phyloP scores from a whole-genome alignment of 2,329 filamentous ascomycete species.

The Fusarium napiforme region DNA sequence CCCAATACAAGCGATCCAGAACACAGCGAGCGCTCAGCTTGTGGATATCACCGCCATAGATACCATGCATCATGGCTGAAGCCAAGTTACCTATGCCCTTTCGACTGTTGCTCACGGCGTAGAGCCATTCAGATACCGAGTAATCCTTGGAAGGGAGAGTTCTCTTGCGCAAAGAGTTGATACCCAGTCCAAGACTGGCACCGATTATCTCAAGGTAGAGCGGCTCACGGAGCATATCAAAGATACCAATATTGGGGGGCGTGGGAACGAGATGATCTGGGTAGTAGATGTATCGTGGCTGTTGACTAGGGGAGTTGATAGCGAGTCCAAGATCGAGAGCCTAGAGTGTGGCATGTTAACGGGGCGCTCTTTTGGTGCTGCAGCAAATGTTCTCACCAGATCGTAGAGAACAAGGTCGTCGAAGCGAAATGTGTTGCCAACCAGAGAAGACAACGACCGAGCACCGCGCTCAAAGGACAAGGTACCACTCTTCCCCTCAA shows the following conservation, averaged over 20 bases:
- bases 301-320: slow-evolving; percentile 62
- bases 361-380: background rate
- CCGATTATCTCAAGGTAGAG: slow-evolving; percentile 49
- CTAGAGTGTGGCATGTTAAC: slow-evolving; percentile 43
- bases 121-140: slow-evolving; percentile 53
- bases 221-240: slow-evolving; percentile 46
- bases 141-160: slow-evolving; percentile 45
- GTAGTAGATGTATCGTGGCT: slow-evolving; percentile 83
- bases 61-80: slow-evolving; percentile 84
- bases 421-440: slow-evolving; percentile 54
- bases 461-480: slow-evolving; percentile 88
- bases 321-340: slow-evolving; percentile 51
- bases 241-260: slow-evolving; percentile 45
- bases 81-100: slow-evolving; percentile 74
- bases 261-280: slow-evolving; percentile 71
- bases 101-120: slow-evolving; percentile 44
- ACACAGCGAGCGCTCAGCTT: slow-evolving; percentile 78
- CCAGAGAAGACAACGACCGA: slow-evolving; percentile 73
- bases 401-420: slow-evolving; percentile 76
- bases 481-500: slow-evolving; percentile 63
- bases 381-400: slow-evolving; percentile 64
- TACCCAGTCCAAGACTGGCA: slow-evolving; percentile 42
- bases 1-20: slow-evolving; percentile 48
- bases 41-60: slow-evolving; percentile 90
- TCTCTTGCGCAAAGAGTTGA: slow-evolving; percentile 37